Conservation (phyloP, 169 alveolate species). For the Eimeria zaria region DNA sequence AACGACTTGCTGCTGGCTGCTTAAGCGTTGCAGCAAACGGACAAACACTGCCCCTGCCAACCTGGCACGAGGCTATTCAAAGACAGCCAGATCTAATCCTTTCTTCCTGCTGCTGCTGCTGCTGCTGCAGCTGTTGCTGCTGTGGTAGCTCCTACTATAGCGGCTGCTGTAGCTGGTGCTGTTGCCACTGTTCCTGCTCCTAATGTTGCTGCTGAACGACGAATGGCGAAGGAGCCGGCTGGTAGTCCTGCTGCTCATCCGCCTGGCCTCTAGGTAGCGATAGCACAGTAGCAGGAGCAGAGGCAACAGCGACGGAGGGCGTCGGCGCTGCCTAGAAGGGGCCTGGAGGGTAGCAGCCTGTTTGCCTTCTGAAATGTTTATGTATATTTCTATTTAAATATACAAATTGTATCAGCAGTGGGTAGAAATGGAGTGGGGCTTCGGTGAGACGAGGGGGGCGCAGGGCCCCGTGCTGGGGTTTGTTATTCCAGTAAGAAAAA, state of each 20-base stretch:
- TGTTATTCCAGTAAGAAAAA: not conserved
- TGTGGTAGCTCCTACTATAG: not conserved
- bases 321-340: not conserved
- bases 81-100: not conserved
- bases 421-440: conserved; percentile 1
- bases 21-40: not conserved
- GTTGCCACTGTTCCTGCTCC: not conserved
- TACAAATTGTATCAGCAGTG: not conserved
- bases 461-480: not conserved
- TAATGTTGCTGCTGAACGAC: not conserved
- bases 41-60: not conserved
- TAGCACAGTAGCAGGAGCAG: conserved; percentile 12
- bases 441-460: conserved; percentile 30
- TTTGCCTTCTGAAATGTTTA: not conserved
- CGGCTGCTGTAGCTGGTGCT: conserved; percentile 13
- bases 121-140: not conserved
- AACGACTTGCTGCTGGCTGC: not conserved
- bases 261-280: not conserved
- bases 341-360: not conserved
- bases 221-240: not conserved
- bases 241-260: not conserved
- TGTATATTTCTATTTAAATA: not conserved
- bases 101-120: not conserved
- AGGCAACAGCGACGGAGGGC: not conserved
- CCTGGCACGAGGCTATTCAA: conserved; percentile 1